Percentiles rank a stretch among this genome's conserved stretches.
Conservation (phyloP, 148 eudicot species). For the Selenicereus undatus region DNA sequence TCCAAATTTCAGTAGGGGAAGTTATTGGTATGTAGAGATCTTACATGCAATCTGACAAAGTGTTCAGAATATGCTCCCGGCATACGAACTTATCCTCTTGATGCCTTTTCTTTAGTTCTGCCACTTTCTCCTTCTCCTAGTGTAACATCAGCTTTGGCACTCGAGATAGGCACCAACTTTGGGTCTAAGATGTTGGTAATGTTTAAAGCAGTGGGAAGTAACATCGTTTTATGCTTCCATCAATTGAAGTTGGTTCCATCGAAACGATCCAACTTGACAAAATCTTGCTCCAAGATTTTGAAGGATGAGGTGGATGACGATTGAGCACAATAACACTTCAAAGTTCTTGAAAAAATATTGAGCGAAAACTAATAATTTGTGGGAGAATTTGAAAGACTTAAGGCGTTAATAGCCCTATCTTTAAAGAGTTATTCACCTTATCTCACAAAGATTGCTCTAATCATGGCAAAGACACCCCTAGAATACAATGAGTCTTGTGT, state of each 20-base stretch:
- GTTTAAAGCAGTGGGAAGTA: background rate
- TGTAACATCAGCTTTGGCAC: background rate
- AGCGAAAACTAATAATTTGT: too few relatives aligned
- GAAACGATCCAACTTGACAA: constrained; percentile 12
- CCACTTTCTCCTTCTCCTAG: background rate
- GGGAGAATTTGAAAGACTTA: too few relatives aligned
- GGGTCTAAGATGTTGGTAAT: background rate
- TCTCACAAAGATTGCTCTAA: too few relatives aligned
- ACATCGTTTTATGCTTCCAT: constrained; percentile 15
- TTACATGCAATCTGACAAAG: too few relatives aligned
- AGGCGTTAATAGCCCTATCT: too few relatives aligned
- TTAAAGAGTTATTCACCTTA: too few relatives aligned
- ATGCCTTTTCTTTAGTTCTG: too few relatives aligned
- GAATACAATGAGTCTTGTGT: too few relatives aligned
- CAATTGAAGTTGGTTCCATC: constrained; percentile 1
- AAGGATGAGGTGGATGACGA: background rate
- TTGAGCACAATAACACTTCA: background rate
- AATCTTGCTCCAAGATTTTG: constrained; percentile 12
- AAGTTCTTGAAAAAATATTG: background rate
- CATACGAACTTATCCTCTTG: too few relatives aligned
- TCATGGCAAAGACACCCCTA: too few relatives aligned
- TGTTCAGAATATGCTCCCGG: too few relatives aligned
- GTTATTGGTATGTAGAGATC: too few relatives aligned
- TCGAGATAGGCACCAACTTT: background rate
- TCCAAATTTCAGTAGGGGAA: background rate